Evolutionary conservation across 768 basidiomycete species (phyloP).

Genomic region (Russula virescens): DNA sequence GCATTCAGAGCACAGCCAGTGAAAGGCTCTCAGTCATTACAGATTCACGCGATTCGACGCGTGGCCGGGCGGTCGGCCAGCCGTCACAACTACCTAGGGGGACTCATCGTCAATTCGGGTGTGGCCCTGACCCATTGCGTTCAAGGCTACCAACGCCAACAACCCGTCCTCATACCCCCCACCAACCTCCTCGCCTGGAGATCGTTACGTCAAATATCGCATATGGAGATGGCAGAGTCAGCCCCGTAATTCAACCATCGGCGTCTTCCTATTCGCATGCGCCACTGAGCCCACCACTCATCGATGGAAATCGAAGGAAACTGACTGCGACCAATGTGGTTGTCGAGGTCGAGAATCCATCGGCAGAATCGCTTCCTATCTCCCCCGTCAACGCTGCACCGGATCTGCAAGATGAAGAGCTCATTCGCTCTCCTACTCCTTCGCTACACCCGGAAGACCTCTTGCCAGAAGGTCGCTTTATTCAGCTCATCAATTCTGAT

Average conservation of each 20-base stretch:
- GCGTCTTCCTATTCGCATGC: background rate
- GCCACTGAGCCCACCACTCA: background rate
- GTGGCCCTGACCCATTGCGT: background rate
- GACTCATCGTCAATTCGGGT: slow-evolving; percentile 4
- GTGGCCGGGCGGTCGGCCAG: background rate
- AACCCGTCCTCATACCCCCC: background rate
- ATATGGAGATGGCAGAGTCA: background rate
- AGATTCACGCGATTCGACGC: slow-evolving; percentile 1
- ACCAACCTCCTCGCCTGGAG: background rate
- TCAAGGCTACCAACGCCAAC: slow-evolving; percentile 2
- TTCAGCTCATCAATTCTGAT: slow-evolving; percentile 9
- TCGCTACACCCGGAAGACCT: background rate
- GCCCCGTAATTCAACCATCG: background rate
- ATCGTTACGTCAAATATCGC: background rate
- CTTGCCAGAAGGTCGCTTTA: background rate
- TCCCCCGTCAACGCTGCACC: rapidly evolving
- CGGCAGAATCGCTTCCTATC: background rate
- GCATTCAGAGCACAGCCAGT: slow-evolving; percentile 6
- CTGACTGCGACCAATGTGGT: background rate
- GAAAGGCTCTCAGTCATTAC: slow-evolving; percentile 1
- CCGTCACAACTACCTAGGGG: slow-evolving; percentile 1
- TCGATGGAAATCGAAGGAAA: background rate
- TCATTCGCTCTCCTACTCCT: too few species aligned
- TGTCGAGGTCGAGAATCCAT: background rate
- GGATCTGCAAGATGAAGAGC: background rate